Evolutionary conservation across 1,284 basidiomycete species (phyloP).

Genomic region (Microbotryum violaceum): DNA sequence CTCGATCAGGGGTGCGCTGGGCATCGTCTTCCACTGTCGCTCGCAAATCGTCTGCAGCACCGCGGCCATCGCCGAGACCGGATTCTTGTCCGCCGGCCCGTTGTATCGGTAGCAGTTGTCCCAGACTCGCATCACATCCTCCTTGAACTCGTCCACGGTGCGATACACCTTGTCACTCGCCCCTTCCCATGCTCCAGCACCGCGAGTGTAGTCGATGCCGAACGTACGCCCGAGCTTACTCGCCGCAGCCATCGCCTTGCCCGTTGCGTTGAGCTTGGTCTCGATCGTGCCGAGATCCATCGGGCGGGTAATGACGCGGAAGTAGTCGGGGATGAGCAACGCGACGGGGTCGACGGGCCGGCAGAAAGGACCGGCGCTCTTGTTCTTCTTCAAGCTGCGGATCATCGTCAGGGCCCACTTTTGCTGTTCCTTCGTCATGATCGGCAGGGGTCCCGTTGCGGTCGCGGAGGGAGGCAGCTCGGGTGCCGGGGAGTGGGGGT

Average conservation of each 20-base stretch:
- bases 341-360: slow-evolving; percentile 84
- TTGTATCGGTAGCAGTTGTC: slow-evolving; percentile 87
- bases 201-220: slow-evolving; percentile 51
- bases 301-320: slow-evolving; percentile 73
- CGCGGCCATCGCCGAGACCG: slow-evolving; percentile 68
- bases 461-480: background rate
- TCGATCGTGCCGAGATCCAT: slow-evolving; percentile 97
- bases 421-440: slow-evolving; percentile 52
- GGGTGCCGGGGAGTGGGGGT: slow-evolving; percentile 2
- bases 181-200: slow-evolving; percentile 51
- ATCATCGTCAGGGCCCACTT: slow-evolving; percentile 73
- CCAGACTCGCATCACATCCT: slow-evolving; percentile 78
- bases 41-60: slow-evolving; percentile 79
- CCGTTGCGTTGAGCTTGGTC: slow-evolving; percentile 60
- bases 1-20: slow-evolving; percentile 52
- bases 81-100: slow-evolving; percentile 65
- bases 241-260: slow-evolving; percentile 27
- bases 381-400: slow-evolving; percentile 75
- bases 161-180: slow-evolving; percentile 43
- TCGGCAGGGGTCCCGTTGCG: slow-evolving; percentile 9
- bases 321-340: slow-evolving; percentile 86
- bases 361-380: slow-evolving; percentile 74
- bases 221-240: slow-evolving; percentile 17
- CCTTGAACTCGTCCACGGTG: slow-evolving; percentile 63
- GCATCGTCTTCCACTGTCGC: slow-evolving; percentile 75